Evolutionary conservation across 2,329 filamentous ascomycete genomes (phyloP).

Genomic region (Colletotrichum tamarilloi): DNA sequence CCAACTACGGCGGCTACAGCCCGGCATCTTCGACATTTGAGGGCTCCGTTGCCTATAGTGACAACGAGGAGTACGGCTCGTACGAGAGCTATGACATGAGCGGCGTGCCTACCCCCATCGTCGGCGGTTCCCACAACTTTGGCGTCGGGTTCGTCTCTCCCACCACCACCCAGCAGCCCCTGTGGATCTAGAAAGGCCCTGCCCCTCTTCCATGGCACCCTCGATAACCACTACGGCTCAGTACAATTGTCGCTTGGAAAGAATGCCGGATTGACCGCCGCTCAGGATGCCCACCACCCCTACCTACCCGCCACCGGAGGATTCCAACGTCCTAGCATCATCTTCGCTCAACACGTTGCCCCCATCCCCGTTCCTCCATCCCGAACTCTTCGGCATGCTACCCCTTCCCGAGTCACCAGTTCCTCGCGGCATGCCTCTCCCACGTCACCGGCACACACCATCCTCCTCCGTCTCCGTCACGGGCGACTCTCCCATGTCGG

Average conservation of each 20-base stretch:
- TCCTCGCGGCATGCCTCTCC: conserved; percentile 45
- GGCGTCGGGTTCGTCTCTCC: conserved; percentile 72
- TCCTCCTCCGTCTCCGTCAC: conserved; percentile 36
- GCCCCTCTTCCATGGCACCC: conserved; percentile 45
- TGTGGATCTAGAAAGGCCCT: conserved; percentile 64
- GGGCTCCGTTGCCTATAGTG: conserved; percentile 72
- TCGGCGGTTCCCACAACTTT: conserved; percentile 58
- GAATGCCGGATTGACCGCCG: conserved; percentile 65
- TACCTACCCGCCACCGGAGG: conserved; percentile 57
- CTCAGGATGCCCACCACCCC: conserved; percentile 63
- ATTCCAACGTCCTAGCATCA: conserved; percentile 48
- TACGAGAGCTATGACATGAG: conserved; percentile 54
- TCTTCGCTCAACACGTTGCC: conserved; percentile 51
- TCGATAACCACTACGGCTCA: conserved; percentile 51
- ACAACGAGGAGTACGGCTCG: conserved; percentile 66
- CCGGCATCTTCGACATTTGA: conserved; percentile 72
- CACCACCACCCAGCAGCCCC: conserved; percentile 59
- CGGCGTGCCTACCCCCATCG: conserved; percentile 55
- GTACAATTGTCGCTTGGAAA: conserved; percentile 48
- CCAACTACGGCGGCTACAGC: conserved; percentile 69
- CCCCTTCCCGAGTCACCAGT: conserved; percentile 59
- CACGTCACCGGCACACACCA: conserved; percentile 49
- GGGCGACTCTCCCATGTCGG: conserved; percentile 44
- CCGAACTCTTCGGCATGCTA: conserved; percentile 56
- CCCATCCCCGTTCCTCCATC: conserved; percentile 57